Evolutionary conservation across 1,139 yeast species (phyloP).

Genomic region (Suhomyces bolitotheri): DNA sequence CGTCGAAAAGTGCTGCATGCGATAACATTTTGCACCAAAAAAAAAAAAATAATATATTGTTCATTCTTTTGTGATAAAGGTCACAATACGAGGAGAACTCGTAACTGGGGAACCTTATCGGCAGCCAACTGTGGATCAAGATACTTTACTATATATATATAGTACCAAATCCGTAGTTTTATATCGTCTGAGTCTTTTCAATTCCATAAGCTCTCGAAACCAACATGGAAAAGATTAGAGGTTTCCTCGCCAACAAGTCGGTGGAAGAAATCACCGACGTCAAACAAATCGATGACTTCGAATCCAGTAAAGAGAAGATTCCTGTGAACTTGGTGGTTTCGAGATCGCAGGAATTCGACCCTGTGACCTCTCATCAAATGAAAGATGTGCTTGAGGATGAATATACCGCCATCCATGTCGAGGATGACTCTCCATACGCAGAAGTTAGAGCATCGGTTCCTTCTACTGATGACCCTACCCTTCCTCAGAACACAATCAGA

Average conservation of each 20-base stretch:
- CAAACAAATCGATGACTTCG: constrained; percentile 21
- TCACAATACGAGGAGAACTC: no score
- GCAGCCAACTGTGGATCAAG: no score
- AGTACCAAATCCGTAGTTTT: no score
- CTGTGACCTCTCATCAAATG: constrained; percentile 28
- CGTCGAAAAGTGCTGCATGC: no score
- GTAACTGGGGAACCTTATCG: no score
- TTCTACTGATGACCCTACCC: constrained; percentile 52
- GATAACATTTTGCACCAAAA: no score
- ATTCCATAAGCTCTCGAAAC: no score
- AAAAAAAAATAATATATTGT: no score
- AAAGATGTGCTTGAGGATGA: constrained; percentile 34
- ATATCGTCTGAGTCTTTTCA: no score
- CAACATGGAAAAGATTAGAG: constrained; percentile 24
- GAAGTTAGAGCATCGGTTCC: constrained; percentile 74
- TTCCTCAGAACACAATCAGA: constrained; percentile 63
- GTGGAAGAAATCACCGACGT: constrained; percentile 10
- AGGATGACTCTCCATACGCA: constrained; percentile 63
- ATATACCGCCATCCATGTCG: constrained; percentile 44
- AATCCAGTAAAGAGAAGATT: constrained; percentile 21
- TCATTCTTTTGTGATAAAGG: no score
- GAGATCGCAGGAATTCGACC: constrained; percentile 39
- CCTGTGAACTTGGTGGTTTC: constrained; percentile 24
- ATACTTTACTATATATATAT: no score
- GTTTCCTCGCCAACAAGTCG: constrained; percentile 12